A percentile compares a stretch with the other conserved stretches of the same genome.
phyloP scores from a whole-genome alignment of 768 basidiomycete species.

The Grammothele lineata region DNA sequence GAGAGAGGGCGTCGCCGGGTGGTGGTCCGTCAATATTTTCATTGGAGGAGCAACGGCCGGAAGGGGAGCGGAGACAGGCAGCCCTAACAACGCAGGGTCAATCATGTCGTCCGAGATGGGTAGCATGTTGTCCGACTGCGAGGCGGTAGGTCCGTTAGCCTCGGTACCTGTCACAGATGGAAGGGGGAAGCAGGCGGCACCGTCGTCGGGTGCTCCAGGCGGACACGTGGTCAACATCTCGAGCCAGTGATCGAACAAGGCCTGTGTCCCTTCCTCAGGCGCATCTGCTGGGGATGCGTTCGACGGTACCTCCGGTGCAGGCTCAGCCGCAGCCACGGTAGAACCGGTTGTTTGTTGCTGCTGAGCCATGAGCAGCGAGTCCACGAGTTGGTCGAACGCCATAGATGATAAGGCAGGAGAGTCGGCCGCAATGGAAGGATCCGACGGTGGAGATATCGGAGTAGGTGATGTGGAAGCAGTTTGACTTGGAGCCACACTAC shows the following conservation, averaged over 20 bases:
- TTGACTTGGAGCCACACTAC: no score
- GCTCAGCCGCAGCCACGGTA: neutral
- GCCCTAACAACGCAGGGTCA: constrained; percentile 18
- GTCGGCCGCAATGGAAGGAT: neutral
- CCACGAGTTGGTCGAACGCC: constrained; percentile 37
- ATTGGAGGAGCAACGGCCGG: no score
- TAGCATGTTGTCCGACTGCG: neutral
- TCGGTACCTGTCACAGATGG: neutral
- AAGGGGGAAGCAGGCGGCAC: neutral
- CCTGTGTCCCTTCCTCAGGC: constrained; percentile 8
- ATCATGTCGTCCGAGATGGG: constrained; percentile 8
- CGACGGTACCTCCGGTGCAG: no score
- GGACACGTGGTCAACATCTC: constrained; percentile 20
- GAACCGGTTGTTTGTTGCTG: constrained; percentile 2
- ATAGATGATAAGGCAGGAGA: neutral
- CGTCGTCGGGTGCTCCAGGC: constrained; percentile 18
- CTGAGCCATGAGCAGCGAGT: constrained; percentile 33
- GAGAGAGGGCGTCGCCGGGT: constrained; percentile 17
- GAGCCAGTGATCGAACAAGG: constrained; percentile 23
- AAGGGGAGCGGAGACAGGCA: neutral
- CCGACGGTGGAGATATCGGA: neutral
- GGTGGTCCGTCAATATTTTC: no score
- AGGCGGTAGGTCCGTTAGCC: neutral
- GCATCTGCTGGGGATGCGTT: no score
- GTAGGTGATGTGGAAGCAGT: no score